Evolutionary conservation across 441 rosid genomes (phyloP), one percentile per base, ranked within the genome.

Genomic region (Pelargonium australe): DNA sequence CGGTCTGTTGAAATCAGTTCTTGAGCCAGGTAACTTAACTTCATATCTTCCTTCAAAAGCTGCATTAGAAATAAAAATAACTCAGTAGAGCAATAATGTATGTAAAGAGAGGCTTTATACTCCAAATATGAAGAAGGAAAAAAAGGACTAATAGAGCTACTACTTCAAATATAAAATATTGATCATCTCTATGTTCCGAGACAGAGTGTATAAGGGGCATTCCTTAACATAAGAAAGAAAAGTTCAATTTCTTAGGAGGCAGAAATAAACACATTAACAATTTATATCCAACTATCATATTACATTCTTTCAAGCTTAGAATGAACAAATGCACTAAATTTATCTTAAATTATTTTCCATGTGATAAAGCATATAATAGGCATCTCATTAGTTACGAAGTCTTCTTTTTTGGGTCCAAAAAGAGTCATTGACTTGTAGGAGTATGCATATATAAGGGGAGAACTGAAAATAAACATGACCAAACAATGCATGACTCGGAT

Each of bases 31-130:
- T 90, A 89, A 81, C 99, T 90, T 67, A 95, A 79, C 82, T 90
- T 92, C 99, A 95, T 90, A 71, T 90, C 99, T 78, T 95, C 98
- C 85, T 95, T 90, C 77, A 95, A 86, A 82, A 92, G 98, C 98
- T 95, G 89, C 80, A 79, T 75, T 17, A 74, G 41, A 64, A 17
- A 55, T 45, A 60, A 37, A 63, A 68, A 68, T 31, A 34, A 28
- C 75, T 68, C 17, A 60, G 65, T 58, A 63, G 72, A 60, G 17
- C 64, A 57, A 65, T 28, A 63, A 53, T 63, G 45, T 14, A 65
- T 66, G 17, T 19, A 25, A 45, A 5, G 37, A n/a, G 67, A 64
- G 49, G 67, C 55, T 64, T 60, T 13, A 17, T 57, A 62, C 31
- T 58, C n/a, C 72, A 49, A 37, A 49, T 44, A 65, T 25, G 47